Evolutionary conservation across 805 yeast species (phyloP), one percentile per base, ranked within the genome.

Genomic region (Candida glaebosa): DNA sequence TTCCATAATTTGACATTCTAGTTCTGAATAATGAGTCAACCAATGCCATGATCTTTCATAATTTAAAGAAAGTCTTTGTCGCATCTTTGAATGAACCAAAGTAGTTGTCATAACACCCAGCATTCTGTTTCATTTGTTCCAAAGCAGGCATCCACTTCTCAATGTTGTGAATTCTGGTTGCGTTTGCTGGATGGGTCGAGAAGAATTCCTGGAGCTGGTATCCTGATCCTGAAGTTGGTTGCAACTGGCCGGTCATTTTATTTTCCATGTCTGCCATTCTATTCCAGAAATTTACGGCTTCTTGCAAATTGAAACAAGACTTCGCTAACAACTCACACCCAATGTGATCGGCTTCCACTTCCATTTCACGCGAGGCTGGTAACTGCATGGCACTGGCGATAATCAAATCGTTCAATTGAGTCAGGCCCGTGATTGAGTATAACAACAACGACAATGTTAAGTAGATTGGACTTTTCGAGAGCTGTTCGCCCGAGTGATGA

Each of bases 361-460:
- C 99, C 96, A 88, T 88, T 44, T 79, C 87, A 53, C 99, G 72
- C 1, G 95, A 85, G 0, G 95, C 85, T 0, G 97, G 97, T 76
- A 84, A 76, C 49, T 79, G 77, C 37, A 89, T 58, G 10, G 79
- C 57, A 1, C 88, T 73, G 19, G 73, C 73, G 12, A 87, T 60
- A 18, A 75, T 43, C 24, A 85, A 48, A 39, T 75, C 73, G 51
- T 77, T 77, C 42, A 85, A 54, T 36, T 66, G 52, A 40, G 72
- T 63, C 4, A 80, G 64, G 4, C 95, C 88, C 3, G 90, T 75
- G n/a, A 80, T 50, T 1, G 82, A 57, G 52, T 79, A 82, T 40
- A 86, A 51, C 1, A 76, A 38, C 3, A 81, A 46, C 6, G 82
- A 78, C 8, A 83, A 46, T 0, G 74, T 45, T 12, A 81, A 69